Evolutionary conservation across 768 basidiomycete genomes (phyloP).

Genomic region (Suillus decipiens): DNA sequence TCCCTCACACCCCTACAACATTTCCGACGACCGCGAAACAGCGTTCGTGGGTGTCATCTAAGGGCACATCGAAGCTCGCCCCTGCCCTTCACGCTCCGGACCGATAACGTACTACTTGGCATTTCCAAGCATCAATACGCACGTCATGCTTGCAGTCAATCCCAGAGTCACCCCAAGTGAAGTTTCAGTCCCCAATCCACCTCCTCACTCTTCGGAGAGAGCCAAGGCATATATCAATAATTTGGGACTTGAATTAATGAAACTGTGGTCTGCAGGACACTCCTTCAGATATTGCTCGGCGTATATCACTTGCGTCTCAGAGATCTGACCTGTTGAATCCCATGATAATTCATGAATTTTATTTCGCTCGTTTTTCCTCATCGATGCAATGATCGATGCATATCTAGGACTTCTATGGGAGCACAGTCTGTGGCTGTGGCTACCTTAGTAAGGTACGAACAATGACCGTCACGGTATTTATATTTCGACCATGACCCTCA

Average conservation of each 20-base stretch:
- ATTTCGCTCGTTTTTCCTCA: constrained; percentile 69
- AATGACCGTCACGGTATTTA: constrained; percentile 61
- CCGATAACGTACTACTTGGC: constrained; percentile 20
- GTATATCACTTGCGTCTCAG: constrained; percentile 42
- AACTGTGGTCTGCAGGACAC: constrained; percentile 72
- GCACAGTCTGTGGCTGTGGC: constrained; percentile 29
- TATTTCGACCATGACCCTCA: not conserved
- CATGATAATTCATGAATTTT: constrained; percentile 44
- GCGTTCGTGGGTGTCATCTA: constrained; percentile 21
- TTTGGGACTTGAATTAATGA: constrained; percentile 22
- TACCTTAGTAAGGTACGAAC: constrained; percentile 58
- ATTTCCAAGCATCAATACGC: constrained; percentile 28
- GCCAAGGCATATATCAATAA: constrained; percentile 3
- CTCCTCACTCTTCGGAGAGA: constrained; percentile 7
- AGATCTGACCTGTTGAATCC: not conserved
- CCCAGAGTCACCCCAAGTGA: constrained; percentile 21
- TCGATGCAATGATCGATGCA: constrained; percentile 71
- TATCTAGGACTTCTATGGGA: not conserved
- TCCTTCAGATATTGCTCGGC: constrained; percentile 80
- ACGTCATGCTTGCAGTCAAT: constrained; percentile 31
- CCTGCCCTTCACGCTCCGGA: constrained; percentile 23
- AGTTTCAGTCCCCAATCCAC: constrained; percentile 17
- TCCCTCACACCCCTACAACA: constrained; percentile 20
- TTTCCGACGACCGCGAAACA: constrained; percentile 21
- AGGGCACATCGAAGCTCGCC: constrained; percentile 9